A percentile compares a stretch with the other conserved stretches of the same genome.
These are phyloP conservation scores for Corylus americana DNA, from an alignment of 306 rosid genomes.

Conservation along the genomic window DNA sequence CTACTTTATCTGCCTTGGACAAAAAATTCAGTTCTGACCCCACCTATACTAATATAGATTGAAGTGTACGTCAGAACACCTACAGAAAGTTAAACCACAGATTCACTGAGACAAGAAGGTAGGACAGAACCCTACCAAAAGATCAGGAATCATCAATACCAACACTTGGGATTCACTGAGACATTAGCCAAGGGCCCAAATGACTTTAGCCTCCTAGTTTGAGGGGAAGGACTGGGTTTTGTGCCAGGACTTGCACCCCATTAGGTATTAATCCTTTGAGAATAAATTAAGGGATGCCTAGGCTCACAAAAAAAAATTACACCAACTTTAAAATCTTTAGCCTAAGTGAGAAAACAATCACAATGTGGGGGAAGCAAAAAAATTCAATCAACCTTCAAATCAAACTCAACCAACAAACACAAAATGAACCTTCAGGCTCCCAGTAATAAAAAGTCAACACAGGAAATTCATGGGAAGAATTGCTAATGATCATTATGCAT, in stretches of 20 bases:
- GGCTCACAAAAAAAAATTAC: not conserved
- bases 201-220: no score
- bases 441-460: not conserved
- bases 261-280: no score
- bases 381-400: no score
- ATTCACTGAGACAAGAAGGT: not conserved
- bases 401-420: not conserved
- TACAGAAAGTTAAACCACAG: not conserved
- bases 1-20: not conserved
- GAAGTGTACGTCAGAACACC: not conserved
- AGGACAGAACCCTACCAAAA: not conserved
- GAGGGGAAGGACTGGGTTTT: no score
- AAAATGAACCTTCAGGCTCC: not conserved
- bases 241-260: no score
- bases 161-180: not conserved
- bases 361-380: no score
- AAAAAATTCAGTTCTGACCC: not conserved
- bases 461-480: not conserved
- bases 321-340: not conserved
- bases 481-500: not conserved
- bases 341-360: not conserved
- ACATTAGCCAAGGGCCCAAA: no score
- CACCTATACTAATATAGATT: not conserved
- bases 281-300: not conserved
- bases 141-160: not conserved